Evolutionary conservation across 768 basidiomycete genomes (phyloP).

Genomic region (Hygrophorus pudorinus): DNA sequence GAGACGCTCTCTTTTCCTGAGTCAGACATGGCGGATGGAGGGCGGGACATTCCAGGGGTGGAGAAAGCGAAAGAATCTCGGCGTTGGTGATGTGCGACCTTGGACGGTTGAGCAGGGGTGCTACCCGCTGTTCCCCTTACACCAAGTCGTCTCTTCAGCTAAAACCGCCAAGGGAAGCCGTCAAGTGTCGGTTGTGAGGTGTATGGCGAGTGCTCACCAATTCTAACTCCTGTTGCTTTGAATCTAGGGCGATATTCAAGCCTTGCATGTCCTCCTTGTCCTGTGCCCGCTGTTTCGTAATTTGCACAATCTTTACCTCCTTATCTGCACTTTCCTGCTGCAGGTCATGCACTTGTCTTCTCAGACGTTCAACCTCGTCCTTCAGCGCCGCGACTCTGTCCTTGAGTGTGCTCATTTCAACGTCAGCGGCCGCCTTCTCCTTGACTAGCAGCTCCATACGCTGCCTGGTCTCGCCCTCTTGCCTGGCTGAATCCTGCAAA

Average conservation of each 20-base stretch:
- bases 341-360: slow-evolving; percentile 55
- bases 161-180: slow-evolving; percentile 3
- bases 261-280: slow-evolving; percentile 72
- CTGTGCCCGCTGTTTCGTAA: slow-evolving; percentile 54
- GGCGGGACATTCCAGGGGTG: slow-evolving; percentile 42
- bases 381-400: slow-evolving; percentile 41
- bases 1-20: slow-evolving; percentile 17
- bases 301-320: slow-evolving; percentile 69
- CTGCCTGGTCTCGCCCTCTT: slow-evolving; percentile 34
- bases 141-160: slow-evolving; percentile 59
- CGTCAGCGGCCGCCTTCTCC: slow-evolving; percentile 47
- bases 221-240: slow-evolving; percentile 92
- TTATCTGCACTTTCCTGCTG: slow-evolving; percentile 78
- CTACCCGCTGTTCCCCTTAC: slow-evolving; percentile 46
- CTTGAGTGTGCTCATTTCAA: slow-evolving; percentile 35
- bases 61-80: slow-evolving; percentile 49
- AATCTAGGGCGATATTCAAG: slow-evolving; percentile 86
- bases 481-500: slow-evolving; percentile 35
- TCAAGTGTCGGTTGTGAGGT: neutral
- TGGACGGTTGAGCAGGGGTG: slow-evolving; percentile 41
- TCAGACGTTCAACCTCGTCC: slow-evolving; percentile 50
- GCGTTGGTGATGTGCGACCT: slow-evolving; percentile 29
- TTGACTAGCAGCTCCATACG: slow-evolving; percentile 40
- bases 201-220: slow-evolving; percentile 48
- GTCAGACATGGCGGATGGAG: slow-evolving; percentile 48